Evolutionary conservation across 495 filamentous ascomycete genomes (phyloP).

Genomic region (Cetradonia linearis): DNA sequence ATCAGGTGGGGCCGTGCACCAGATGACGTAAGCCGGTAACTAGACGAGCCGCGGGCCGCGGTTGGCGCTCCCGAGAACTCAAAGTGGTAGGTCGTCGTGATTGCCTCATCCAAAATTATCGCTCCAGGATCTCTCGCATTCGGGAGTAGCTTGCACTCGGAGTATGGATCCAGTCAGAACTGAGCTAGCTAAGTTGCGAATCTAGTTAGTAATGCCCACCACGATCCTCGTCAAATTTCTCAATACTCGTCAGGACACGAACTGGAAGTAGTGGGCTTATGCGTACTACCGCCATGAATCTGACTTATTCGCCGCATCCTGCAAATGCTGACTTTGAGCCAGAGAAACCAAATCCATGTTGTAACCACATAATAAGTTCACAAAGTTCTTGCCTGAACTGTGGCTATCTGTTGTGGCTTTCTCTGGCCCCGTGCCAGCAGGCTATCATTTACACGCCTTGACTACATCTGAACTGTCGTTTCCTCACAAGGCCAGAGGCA

Average conservation of each 20-base stretch:
- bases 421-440: too few relatives aligned
- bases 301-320: too few relatives aligned
- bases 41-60: not conserved
- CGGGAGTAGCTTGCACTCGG: not conserved
- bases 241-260: not conserved
- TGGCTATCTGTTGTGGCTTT: not conserved
- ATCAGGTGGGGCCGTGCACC: too few relatives aligned
- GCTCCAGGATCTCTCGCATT: not conserved
- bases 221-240: accelerated
- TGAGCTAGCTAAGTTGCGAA: not conserved
- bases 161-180: not conserved
- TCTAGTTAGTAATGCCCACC: not conserved
- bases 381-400: not conserved
- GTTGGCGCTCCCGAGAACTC: not conserved
- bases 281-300: not conserved
- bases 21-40: too few relatives aligned
- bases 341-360: not conserved
- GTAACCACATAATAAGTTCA: not conserved
- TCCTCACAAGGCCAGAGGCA: not conserved
- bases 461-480: not conserved
- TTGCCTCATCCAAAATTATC: not conserved
- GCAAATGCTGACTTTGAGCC: not conserved
- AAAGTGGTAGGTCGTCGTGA: too few relatives aligned
- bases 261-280: not conserved
- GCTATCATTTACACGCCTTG: not conserved